A percentile compares a stretch with the other conserved stretches of the same genome.
Conservation (phyloP, 768 basidiomycete genomes). For the Boletus bicolor region DNA sequence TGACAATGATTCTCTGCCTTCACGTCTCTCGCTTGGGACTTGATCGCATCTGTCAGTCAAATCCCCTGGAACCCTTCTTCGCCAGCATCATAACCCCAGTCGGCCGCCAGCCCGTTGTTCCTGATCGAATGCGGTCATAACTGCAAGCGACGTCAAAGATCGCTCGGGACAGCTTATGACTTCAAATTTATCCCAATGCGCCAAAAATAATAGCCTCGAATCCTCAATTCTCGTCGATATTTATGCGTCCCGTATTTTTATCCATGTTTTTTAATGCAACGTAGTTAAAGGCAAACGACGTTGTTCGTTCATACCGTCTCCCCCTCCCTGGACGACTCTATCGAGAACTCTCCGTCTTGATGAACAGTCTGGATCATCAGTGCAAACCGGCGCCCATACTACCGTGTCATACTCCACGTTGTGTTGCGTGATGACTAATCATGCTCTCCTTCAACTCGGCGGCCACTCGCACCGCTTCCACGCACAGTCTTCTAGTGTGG, state of each 20-base stretch:
- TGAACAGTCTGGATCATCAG: not conserved
- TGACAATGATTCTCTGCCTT: not conserved
- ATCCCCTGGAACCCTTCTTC: slow-evolving; percentile 8
- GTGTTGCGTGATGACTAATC: slow-evolving; percentile 22
- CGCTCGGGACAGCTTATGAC: slow-evolving; percentile 8
- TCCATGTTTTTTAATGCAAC: slow-evolving; percentile 3
- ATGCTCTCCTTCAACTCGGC: slow-evolving; percentile 14
- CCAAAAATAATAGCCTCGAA: slow-evolving; percentile 34
- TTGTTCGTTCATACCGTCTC: not conserved
- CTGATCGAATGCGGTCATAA: slow-evolving; percentile 25
- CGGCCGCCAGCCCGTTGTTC: slow-evolving; percentile 14
- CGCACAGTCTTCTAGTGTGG: slow-evolving; percentile 11
- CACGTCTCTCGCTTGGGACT: not conserved
- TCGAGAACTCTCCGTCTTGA: not conserved
- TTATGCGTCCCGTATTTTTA: slow-evolving; percentile 26
- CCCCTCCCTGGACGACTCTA: not conserved
- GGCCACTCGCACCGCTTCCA: slow-evolving; percentile 25
- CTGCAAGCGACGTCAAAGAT: slow-evolving; percentile 28
- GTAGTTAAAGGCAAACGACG: not conserved
- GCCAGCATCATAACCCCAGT: slow-evolving; percentile 13
- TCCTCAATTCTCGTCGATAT: slow-evolving; percentile 15
- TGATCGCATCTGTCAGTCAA: not conserved
- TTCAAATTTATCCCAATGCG: slow-evolving; percentile 24
- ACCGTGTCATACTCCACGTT: slow-evolving; percentile 14
- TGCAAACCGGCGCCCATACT: slow-evolving; percentile 5